A percentile compares a stretch with the other conserved stretches of the same genome.
These are phyloP conservation scores for Apostasia shenzhenica DNA, from an alignment of 106 monocot genomes.

Conservation along the genomic window DNA sequence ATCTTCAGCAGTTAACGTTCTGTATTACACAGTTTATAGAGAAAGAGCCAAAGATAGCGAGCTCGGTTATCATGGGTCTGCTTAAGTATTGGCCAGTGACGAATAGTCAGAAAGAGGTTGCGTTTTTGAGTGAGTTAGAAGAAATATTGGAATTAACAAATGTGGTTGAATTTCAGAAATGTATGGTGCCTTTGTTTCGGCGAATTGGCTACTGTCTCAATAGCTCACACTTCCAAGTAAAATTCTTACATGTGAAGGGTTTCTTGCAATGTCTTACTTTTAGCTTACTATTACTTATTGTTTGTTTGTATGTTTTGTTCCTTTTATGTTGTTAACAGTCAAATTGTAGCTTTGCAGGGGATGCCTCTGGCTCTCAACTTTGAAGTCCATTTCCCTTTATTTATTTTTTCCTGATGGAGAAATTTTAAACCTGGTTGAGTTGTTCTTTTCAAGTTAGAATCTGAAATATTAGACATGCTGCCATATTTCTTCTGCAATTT, in stretches of 20 bases:
- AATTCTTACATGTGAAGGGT: neutral
- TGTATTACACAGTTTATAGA: constrained; percentile 78
- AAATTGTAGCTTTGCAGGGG: too few species aligned
- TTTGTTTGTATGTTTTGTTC: too few species aligned
- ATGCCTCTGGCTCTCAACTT: too few species aligned
- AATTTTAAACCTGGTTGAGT: too few species aligned
- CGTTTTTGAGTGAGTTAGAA: constrained; percentile 90
- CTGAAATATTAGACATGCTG: too few species aligned
- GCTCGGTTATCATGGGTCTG: constrained; percentile 56
- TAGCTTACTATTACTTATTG: neutral
- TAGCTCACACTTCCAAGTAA: constrained; percentile 88
- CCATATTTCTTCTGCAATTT: too few species aligned
- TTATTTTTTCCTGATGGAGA: too few species aligned
- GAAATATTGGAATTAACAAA: constrained; percentile 67
- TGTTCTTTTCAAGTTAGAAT: too few species aligned
- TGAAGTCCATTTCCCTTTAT: too few species aligned
- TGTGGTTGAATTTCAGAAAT: constrained; percentile 61
- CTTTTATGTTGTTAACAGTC: too few species aligned
- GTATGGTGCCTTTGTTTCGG: constrained; percentile 70
- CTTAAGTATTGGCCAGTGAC: constrained; percentile 86
- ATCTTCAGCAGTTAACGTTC: constrained; percentile 82
- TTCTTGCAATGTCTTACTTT: neutral
- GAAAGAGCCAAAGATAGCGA: constrained; percentile 74
- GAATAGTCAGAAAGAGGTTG: constrained; percentile 87
- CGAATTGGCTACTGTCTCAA: constrained; percentile 63